A percentile compares a stretch with the other conserved stretches of the same genome.
Evolutionary conservation across 1,139 yeast genomes (phyloP).

Genomic region (Tardiomyces depauwii): DNA sequence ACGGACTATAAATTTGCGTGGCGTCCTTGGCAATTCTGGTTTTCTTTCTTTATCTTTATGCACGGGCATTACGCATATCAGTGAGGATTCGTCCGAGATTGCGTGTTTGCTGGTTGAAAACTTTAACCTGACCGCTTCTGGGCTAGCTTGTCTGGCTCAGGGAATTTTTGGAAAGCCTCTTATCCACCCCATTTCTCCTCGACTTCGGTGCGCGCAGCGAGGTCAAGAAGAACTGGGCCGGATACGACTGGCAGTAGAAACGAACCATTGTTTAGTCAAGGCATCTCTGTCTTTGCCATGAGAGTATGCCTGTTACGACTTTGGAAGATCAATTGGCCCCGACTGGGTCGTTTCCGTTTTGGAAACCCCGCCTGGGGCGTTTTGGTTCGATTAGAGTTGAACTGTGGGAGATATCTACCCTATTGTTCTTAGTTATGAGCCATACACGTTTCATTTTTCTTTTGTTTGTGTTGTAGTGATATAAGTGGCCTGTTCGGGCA

Average conservation of each 20-base stretch:
- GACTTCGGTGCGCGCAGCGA: neutral
- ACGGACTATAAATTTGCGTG: neutral
- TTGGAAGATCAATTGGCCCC: neutral
- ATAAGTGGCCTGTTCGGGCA: no score
- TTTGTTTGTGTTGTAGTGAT: no score
- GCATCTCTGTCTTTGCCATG: neutral
- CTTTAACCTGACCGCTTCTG: constrained; percentile 98
- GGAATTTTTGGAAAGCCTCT: constrained; percentile 64
- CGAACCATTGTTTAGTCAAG: neutral
- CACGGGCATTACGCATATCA: constrained; percentile 99
- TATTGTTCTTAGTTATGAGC: neutral
- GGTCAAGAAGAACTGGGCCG: neutral
- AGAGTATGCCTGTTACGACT: neutral
- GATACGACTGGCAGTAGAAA: no score
- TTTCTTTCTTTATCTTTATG: constrained; percentile 75
- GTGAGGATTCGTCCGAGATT: constrained; percentile 99
- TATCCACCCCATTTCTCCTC: no score
- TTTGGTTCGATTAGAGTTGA: neutral
- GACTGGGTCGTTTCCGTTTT: neutral
- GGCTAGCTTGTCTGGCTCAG: constrained; percentile 32
- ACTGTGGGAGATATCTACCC: neutral
- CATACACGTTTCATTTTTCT: no score
- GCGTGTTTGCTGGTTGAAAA: constrained; percentile 99
- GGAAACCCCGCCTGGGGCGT: neutral
- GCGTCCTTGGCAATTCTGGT: constrained; percentile 6